Evolutionary conservation across 129 eudicot species (phyloP), one percentile per base, ranked within the genome.

Genomic region (Helichrysum umbraculigerum): DNA sequence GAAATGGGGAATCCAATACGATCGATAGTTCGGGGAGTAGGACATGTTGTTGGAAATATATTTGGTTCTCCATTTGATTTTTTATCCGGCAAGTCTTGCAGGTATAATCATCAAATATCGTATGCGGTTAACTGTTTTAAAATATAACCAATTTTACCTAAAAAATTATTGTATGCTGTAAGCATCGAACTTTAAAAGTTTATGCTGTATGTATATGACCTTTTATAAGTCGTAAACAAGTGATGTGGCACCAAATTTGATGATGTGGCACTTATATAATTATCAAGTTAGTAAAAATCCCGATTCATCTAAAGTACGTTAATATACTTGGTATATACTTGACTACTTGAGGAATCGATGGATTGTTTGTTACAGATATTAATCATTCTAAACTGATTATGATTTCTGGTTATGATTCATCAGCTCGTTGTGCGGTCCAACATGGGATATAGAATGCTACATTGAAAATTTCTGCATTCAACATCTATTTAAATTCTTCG

Each of bases 391-490:
- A 33, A 66, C 29, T 76, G 37, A 12, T 47, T 54, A 34, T 74
- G 29, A 15, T 12, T 66, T 25, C 19, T 39, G 52, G 37, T 25
- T 42, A 39, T 54, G 9, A 33, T 67, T 51, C 17, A 65, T 68
- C 92, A 90, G 96, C 76, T 70, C 54, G 15, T 87, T 73, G 15
- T 87, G 96, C 74, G 87, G 83, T 30, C 79, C 86, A 71, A 87
- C 87, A 56, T 90, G 93, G 96, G 96, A 90, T 80, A 16, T 90
- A 21, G 33, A 29, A 4, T 90, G 96, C 77, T 87, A 87, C 81
- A 81, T 90, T 20, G 92, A 87, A 35, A 83, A 90, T 70, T 90
- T 90, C 72, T 90, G 92, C 81, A 69, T 90, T 25, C 44, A 87
- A n/a, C 83, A 85, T 77, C 80, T 90, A 52, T 62, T 88, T 20